phyloP scores from a whole-genome alignment of 1,284 basidiomycete genomes.

The Pseudomicrostroma phylloplanum region DNA sequence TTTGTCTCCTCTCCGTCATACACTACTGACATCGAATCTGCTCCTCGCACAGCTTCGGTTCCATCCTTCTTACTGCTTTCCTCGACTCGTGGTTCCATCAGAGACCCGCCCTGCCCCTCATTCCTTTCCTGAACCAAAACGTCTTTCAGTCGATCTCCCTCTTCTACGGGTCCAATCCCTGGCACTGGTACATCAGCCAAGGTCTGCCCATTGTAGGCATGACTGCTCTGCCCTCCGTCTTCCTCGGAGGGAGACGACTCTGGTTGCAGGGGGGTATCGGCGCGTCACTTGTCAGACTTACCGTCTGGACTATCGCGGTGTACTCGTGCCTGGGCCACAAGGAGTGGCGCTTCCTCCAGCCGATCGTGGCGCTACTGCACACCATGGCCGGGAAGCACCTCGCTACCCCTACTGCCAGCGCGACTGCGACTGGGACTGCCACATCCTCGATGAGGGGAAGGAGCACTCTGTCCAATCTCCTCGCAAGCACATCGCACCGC shows the following conservation, averaged over 20 bases:
- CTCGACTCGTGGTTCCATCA: conserved; percentile 69
- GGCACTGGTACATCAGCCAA: conserved; percentile 84
- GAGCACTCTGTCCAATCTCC: conserved; percentile 1
- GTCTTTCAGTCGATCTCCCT: conserved; percentile 62
- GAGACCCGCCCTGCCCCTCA: conserved; percentile 65
- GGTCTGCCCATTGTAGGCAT: conserved; percentile 72
- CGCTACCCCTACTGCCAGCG: neutral
- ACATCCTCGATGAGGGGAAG: neutral
- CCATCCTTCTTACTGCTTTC: conserved; percentile 50
- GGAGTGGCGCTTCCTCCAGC: conserved; percentile 95
- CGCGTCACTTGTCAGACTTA: conserved; percentile 18
- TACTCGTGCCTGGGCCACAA: conserved; percentile 56
- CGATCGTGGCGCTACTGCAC: conserved; percentile 77
- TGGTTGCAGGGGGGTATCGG: neutral
- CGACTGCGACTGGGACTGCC: neutral
- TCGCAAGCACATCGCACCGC: neutral
- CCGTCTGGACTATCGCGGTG: conserved; percentile 19
- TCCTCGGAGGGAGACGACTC: conserved; percentile 55
- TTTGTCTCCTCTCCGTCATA: neutral
- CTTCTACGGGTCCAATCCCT: conserved; percentile 85
- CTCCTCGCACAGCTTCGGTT: neutral
- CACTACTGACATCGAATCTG: neutral
- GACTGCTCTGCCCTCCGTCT: conserved; percentile 67
- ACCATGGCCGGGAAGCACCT: conserved; percentile 59
- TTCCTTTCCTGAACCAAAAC: conserved; percentile 76